Evolutionary conservation across 129 eudicot species (phyloP).

Genomic region (Erigeron canadensis): DNA sequence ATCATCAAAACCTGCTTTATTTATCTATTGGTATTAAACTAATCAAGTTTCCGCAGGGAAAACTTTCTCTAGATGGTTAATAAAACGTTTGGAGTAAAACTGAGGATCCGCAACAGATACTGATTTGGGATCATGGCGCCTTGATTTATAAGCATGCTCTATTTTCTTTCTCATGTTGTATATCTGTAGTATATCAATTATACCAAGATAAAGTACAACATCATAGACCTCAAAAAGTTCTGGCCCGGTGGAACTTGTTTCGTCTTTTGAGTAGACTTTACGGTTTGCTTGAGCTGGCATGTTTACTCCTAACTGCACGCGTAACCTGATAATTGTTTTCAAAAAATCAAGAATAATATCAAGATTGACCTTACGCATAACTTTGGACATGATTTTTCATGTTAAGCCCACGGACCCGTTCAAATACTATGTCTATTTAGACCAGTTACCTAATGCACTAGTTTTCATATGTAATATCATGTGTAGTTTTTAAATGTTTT

Average conservation of each 20-base stretch:
- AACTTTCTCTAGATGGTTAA: slow-evolving; percentile 48
- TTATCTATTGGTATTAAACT: too few species aligned
- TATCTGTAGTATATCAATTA: slow-evolving; percentile 70
- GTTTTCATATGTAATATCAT: too few species aligned
- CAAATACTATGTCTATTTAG: too few species aligned
- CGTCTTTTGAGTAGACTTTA: slow-evolving; percentile 38
- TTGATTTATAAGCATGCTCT: slow-evolving; percentile 63
- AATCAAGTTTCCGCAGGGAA: slow-evolving; percentile 43
- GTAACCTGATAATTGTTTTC: slow-evolving; percentile 46
- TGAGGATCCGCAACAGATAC: slow-evolving; percentile 65
- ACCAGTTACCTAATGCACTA: too few species aligned
- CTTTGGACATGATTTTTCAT: background rate
- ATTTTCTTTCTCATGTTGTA: slow-evolving; percentile 67
- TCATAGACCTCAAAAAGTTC: slow-evolving; percentile 77
- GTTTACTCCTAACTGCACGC: slow-evolving; percentile 76
- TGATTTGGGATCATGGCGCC: slow-evolving; percentile 52
- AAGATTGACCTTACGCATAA: background rate
- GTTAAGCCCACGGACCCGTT: background rate
- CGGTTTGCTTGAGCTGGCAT: slow-evolving; percentile 87
- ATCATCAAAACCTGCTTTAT: too few species aligned
- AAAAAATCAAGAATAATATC: background rate
- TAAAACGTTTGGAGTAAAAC: slow-evolving; percentile 60
- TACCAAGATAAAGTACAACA: slow-evolving; percentile 72
- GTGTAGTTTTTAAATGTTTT: too few species aligned
- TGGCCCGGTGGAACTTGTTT: slow-evolving; percentile 44